Conservation (phyloP, 2,329 filamentous ascomycete genomes). For the Cordyceps cicadae region DNA sequence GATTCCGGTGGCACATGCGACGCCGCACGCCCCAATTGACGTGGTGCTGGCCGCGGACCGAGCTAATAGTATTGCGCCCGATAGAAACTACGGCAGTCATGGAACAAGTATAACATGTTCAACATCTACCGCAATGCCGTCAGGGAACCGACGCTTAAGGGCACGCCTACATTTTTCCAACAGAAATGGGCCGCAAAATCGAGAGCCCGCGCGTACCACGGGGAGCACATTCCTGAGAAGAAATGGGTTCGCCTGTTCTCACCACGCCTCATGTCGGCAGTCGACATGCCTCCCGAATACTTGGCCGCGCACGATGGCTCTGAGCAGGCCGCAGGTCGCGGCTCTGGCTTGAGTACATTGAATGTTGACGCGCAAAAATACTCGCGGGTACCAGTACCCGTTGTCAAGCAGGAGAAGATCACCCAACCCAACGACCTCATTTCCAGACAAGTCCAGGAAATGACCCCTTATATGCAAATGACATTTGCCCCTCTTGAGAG, state of each 20-base stretch:
- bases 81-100: constrained; percentile 88
- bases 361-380: constrained; percentile 26
- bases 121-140: constrained; percentile 53
- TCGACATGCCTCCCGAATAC: constrained; percentile 74
- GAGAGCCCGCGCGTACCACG: constrained; percentile 77
- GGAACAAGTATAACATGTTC: constrained; percentile 96
- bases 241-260: constrained; percentile 94
- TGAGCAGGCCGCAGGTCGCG: constrained; percentile 73
- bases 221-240: constrained; percentile 85
- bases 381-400: constrained; percentile 21
- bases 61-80: not conserved
- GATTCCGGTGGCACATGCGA: not conserved
- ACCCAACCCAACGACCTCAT: constrained; percentile 27
- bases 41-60: not conserved
- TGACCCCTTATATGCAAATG: constrained; percentile 94
- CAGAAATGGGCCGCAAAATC: constrained; percentile 96
- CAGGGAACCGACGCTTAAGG: constrained; percentile 22
- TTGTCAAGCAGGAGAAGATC: constrained; percentile 17
- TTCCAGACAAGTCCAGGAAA: constrained; percentile 27
- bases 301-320: constrained; percentile 77
- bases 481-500: constrained; percentile 85
- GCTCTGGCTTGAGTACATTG: constrained; percentile 52
- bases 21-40: not conserved
- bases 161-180: constrained; percentile 74
- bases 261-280: constrained; percentile 68